Percentiles rank a stretch among this genome's conserved stretches.
Conservation (phyloP, 768 basidiomycete genomes). For the Termitomyces sp. region DNA sequence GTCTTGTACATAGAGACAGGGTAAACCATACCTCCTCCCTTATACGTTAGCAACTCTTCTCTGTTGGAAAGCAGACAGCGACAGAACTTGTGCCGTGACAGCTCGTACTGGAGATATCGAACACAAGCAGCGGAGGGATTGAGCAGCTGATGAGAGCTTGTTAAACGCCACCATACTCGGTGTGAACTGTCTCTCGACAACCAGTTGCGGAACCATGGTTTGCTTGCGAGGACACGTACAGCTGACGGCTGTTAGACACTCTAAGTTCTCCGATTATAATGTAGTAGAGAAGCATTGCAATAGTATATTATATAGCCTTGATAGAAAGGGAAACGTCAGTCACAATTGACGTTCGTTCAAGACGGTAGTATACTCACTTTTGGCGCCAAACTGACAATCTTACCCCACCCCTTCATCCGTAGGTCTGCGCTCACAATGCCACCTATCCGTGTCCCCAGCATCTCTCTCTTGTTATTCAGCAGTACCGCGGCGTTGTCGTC, state of each 20-base stretch:
- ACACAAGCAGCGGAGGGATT: no score
- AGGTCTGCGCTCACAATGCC: constrained; percentile 91
- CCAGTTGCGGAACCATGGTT: no score
- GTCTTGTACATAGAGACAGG: no score
- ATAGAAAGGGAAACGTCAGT: background rate
- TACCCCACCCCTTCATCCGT: constrained; percentile 90
- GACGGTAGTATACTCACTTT: constrained; percentile 48
- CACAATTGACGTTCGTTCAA: background rate
- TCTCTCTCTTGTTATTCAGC: constrained; percentile 92
- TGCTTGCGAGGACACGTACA: constrained; percentile 26
- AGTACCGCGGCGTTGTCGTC: constrained; percentile 97
- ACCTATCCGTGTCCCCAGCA: constrained; percentile 92
- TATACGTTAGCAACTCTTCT: background rate
- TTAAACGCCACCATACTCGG: constrained; percentile 50
- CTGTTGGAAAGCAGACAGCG: no score
- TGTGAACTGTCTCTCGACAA: no score
- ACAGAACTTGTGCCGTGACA: no score
- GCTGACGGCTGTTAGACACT: constrained; percentile 15
- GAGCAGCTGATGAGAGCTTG: background rate
- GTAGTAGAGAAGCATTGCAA: background rate
- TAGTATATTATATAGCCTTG: constrained; percentile 4
- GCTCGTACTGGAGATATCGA: no score
- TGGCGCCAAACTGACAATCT: constrained; percentile 88
- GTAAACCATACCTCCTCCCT: background rate
- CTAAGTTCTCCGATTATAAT: background rate